These are phyloP conservation scores for Zelopaecilomyces penicillatus DNA, from an alignment of 2,329 filamentous ascomycete genomes.

Conservation along the genomic window DNA sequence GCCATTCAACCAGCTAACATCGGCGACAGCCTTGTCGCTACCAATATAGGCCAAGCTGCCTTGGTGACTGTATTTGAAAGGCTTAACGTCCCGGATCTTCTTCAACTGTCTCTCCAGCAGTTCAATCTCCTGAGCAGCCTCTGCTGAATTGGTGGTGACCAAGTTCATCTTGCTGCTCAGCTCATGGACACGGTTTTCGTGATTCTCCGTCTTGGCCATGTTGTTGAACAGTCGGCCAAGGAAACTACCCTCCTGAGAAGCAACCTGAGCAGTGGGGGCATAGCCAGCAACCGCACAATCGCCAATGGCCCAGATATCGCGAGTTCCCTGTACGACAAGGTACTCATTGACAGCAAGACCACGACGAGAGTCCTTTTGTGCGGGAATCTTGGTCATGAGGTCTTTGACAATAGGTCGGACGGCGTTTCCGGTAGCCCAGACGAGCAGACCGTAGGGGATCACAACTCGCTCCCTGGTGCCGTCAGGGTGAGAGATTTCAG, in stretches of 20 bases:
- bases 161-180: constrained; percentile 57
- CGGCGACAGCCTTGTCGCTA: constrained; percentile 93
- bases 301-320: constrained; percentile 96
- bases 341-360: constrained; percentile 98
- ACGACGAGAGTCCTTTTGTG: constrained; percentile 89
- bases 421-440: constrained; percentile 97
- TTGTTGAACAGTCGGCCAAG: constrained; percentile 95
- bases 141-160: constrained; percentile 57
- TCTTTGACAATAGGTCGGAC: constrained; percentile 83
- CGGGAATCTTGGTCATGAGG: constrained; percentile 83
- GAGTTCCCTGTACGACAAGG: constrained; percentile 91
- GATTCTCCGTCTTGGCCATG: constrained; percentile 86
- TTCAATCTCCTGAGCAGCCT: constrained; percentile 68
- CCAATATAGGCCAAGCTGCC: constrained; percentile 96
- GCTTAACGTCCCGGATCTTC: constrained; percentile 87
- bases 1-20: constrained; percentile 94
- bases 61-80: constrained; percentile 98
- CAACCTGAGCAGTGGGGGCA: constrained; percentile 93
- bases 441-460: constrained; percentile 90
- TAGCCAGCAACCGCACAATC: constrained; percentile 98
- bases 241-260: constrained; percentile 91
- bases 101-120: constrained; percentile 77
- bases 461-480: constrained; percentile 73
- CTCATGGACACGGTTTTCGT: constrained; percentile 66
- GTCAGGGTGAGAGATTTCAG: constrained; percentile 71